These are phyloP conservation scores for Peronospora belbahrii DNA, from an alignment of 352 stramenopile species.

Conservation along the genomic window DNA sequence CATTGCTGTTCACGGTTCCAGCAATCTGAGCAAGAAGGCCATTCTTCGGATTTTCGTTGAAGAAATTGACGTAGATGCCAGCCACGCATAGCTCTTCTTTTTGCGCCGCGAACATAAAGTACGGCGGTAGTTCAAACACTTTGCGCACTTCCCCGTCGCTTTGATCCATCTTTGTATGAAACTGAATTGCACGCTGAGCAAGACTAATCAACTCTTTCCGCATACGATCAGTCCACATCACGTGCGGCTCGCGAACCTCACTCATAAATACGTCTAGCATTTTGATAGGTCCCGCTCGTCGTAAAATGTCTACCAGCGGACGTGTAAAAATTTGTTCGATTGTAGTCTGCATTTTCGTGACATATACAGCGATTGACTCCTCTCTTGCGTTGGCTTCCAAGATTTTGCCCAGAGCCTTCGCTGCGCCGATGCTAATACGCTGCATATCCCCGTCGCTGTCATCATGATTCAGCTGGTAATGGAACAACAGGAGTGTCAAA, in stretches of 20 bases:
- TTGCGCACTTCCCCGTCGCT: slow-evolving; percentile 52
- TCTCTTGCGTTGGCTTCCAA: slow-evolving; percentile 60
- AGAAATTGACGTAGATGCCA: slow-evolving; percentile 86
- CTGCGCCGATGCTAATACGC: slow-evolving; percentile 60
- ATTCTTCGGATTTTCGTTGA: slow-evolving; percentile 77
- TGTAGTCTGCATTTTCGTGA: slow-evolving; percentile 75
- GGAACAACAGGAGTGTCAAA: slow-evolving; percentile 71
- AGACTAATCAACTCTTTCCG: slow-evolving; percentile 65
- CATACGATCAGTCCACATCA: slow-evolving; percentile 86
- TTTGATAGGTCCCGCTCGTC: slow-evolving; percentile 44
- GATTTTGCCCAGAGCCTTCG: slow-evolving; percentile 65
- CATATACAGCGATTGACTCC: slow-evolving; percentile 65
- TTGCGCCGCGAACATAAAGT: slow-evolving; percentile 79
- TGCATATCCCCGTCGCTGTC: slow-evolving; percentile 39
- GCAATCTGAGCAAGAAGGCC: slow-evolving; percentile 71
- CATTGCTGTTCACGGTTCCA: slow-evolving; percentile 45
- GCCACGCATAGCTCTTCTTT: slow-evolving; percentile 80
- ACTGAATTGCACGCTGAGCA: slow-evolving; percentile 59
- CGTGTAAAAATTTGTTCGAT: slow-evolving; percentile 80
- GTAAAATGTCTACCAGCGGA: slow-evolving; percentile 67
- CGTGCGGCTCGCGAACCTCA: slow-evolving; percentile 70
- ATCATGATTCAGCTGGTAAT: slow-evolving; percentile 33
- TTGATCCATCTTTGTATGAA: slow-evolving; percentile 51
- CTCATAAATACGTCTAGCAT: slow-evolving; percentile 66
- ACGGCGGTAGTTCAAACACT: slow-evolving; percentile 61